A percentile compares a stretch with the other conserved stretches of the same genome.
These are phyloP conservation scores for Jamesozyma piceae DNA, from an alignment of 805 yeast species.

Conservation along the genomic window DNA sequence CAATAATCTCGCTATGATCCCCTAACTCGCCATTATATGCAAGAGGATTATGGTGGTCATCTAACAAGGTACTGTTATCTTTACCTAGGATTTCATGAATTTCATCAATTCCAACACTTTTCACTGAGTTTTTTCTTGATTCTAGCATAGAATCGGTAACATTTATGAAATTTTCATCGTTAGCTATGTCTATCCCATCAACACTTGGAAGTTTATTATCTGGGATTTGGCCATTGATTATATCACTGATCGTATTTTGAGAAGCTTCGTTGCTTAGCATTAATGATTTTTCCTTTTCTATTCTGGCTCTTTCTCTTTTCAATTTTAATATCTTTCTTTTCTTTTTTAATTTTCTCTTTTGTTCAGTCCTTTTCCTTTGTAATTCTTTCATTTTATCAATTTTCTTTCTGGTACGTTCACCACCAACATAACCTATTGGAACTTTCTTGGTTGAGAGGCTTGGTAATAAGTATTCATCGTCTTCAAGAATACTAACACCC, in stretches of 20 bases:
- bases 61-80: conserved; percentile 17
- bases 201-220: neutral
- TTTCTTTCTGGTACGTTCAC: conserved; percentile 29
- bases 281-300: conserved; percentile 18
- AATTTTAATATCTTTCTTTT: conserved; percentile 27
- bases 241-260: neutral
- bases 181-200: neutral
- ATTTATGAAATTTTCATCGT: neutral
- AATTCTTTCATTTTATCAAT: conserved; percentile 30
- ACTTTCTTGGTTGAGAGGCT: conserved; percentile 23
- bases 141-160: neutral
- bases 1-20: conserved; percentile 8
- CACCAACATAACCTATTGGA: conserved; percentile 32
- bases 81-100: conserved; percentile 25
- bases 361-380: conserved; percentile 28
- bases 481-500: conserved; percentile 36
- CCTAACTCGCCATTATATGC: conserved; percentile 5
- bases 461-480: conserved; percentile 26
- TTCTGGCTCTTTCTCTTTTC: conserved; percentile 25
- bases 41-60: conserved; percentile 6
- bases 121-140: conserved; percentile 19
- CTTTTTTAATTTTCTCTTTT: conserved; percentile 27
- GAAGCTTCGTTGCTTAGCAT: conserved; percentile 2
- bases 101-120: conserved; percentile 27
- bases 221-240: neutral